Base-by-base conservation (phyloP, 2,329 filamentous ascomycete species). In the Aspergillus novofumigatus region DNA sequence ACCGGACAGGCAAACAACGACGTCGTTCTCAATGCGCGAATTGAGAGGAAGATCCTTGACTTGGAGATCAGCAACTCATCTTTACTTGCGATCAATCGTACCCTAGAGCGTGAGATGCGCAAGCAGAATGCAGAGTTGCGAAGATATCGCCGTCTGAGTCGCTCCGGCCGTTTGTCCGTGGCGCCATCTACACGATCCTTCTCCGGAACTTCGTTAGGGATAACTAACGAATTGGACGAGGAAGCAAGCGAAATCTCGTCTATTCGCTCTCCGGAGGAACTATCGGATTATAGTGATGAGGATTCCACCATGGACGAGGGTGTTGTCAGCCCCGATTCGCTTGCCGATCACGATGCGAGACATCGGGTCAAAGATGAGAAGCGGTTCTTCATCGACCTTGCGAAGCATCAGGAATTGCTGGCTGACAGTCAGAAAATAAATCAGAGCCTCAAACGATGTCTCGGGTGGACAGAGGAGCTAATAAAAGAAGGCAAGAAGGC, bases 51-150 rank as follows among this genome's bases (percentile, higher is more conserved):
- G 77, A 92, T 99, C 1, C 84, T 97, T 64, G 94, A 99, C 71
- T 80, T 99, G 5, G 91, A 99, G 71, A 99, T 99, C 62, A 96
- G 90, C 55, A 99, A 99, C 69, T 94, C 91, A 1, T 97, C 92
- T 1, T 82, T 99, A 3, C 84, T 96, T 56, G 94, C 94, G 44
- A 97, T 99, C 76, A 99, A 99, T 70, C 84, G 92, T 53, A 94
- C 92, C 0, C 78, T 99, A 0, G 94, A 99, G 75, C 85, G 91
- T 25, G 91, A 97, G 70, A 82, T 99, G 66, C 86, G 92, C 26
- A 96, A 96, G 70, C 93, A 97, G 68, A 93, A 90, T 41, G 85
- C 89, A 1, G 94, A 99, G 70, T 73, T 99, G 32, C 87, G 94
- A 56, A 83, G 93, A 47, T 97, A 88, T 71, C 86, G 90, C 52